Evolutionary conservation across 108 stramenopile species (phyloP).

Genomic region (Aurantiochytrium sp.): DNA sequence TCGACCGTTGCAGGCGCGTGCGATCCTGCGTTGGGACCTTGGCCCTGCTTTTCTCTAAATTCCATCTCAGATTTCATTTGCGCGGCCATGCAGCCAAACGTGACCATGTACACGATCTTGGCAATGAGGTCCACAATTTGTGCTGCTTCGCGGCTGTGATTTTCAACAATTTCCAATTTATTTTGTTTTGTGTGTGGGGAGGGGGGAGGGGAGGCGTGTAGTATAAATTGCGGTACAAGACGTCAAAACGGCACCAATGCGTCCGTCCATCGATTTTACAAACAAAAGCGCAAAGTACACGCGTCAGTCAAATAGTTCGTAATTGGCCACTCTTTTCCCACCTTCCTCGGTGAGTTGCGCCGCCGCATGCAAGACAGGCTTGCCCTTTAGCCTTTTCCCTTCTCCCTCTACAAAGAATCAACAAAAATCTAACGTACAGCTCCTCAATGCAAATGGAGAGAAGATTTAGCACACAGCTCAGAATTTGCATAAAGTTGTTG

Average conservation of each 20-base stretch:
- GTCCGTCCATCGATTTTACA: too few species aligned
- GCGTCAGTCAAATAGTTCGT: too few species aligned
- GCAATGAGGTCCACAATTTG: constrained; percentile 22
- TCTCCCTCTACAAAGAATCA: not conserved
- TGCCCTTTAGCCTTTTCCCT: not conserved
- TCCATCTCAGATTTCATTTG: constrained; percentile 16
- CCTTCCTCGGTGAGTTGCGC: too few species aligned
- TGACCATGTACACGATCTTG: constrained; percentile 15
- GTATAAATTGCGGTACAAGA: too few species aligned
- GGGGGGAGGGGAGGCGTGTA: too few species aligned
- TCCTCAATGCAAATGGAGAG: constrained; percentile 11
- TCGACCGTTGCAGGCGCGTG: not conserved
- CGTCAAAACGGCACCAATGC: too few species aligned
- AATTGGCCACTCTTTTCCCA: too few species aligned
- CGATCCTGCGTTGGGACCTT: not conserved
- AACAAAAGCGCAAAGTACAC: too few species aligned
- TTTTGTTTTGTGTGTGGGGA: too few species aligned
- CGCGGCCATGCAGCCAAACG: constrained; percentile 31
- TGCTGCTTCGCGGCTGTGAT: constrained; percentile 5
- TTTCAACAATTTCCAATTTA: not conserved
- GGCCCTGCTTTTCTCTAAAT: not conserved
- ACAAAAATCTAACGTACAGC: not conserved
- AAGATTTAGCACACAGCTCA: constrained; percentile 25
- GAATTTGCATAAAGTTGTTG: constrained; percentile 35
- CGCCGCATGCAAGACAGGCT: not conserved